These are phyloP conservation scores for Lunularia cruciata DNA, from an alignment of 225 moss, liverwort and hornwort genomes.

Conservation along the genomic window DNA sequence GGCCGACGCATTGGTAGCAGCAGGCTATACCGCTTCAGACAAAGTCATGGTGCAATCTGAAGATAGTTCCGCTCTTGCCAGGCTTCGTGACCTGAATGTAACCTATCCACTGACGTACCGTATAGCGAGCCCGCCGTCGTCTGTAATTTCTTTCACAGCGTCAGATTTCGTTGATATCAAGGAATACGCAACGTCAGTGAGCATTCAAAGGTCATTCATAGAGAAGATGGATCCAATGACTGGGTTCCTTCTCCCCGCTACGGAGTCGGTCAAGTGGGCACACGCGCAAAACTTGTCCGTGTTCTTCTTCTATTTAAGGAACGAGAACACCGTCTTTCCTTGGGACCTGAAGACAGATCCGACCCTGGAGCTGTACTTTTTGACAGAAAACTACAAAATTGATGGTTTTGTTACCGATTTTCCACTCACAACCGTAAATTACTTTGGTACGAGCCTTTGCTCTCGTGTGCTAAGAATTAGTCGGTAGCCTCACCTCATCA, in stretches of 20 bases:
- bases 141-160: slow-evolving; percentile 40
- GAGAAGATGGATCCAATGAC: slow-evolving; percentile 33
- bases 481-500: no score
- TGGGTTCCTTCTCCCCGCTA: slow-evolving; percentile 33
- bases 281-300: slow-evolving; percentile 69
- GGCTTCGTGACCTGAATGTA: slow-evolving; percentile 52
- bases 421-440: slow-evolving; percentile 53
- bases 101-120: slow-evolving; percentile 58
- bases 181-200: slow-evolving; percentile 55
- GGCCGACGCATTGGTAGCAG: slow-evolving; percentile 50
- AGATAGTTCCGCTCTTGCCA: slow-evolving; percentile 77
- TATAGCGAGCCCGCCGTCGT: neutral
- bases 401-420: slow-evolving; percentile 76
- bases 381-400: slow-evolving; percentile 45
- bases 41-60: slow-evolving; percentile 67
- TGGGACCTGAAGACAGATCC: slow-evolving; percentile 64
- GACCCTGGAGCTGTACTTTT: slow-evolving; percentile 52
- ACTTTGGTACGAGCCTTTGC: slow-evolving; percentile 24
- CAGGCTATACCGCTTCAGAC: slow-evolving; percentile 61
- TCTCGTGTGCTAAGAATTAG: no score
- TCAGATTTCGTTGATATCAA: slow-evolving; percentile 64
- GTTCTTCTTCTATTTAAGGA: slow-evolving; percentile 50
- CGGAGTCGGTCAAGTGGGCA: slow-evolving; percentile 50
- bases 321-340: slow-evolving; percentile 53
- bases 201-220: slow-evolving; percentile 48